These are phyloP conservation scores for Nigrograna mackinnonii DNA, from an alignment of 2,329 filamentous ascomycete species.

Conservation along the genomic window DNA sequence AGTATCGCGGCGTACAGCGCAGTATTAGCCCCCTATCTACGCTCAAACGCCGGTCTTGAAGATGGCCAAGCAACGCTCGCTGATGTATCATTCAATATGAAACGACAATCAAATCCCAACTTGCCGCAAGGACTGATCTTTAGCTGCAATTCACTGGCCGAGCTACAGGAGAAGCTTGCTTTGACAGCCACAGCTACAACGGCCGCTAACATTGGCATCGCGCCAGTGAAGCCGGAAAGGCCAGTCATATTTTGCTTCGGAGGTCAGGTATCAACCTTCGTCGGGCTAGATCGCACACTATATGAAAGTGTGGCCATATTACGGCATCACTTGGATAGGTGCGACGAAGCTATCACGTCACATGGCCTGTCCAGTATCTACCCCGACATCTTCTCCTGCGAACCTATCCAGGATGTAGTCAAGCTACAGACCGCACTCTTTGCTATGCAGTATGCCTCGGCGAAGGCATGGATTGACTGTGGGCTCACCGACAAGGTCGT, in stretches of 20 bases:
- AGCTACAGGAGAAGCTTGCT: slow-evolving; percentile 1
- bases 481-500: slow-evolving; percentile 9
- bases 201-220: not conserved
- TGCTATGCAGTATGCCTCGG: slow-evolving; percentile 23
- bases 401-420: slow-evolving; percentile 6
- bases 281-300: slow-evolving; percentile 7
- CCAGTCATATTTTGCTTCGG: slow-evolving; percentile 17
- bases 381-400: slow-evolving; percentile 12
- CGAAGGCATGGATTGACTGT: slow-evolving; percentile 19
- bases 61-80: not conserved
- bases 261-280: slow-evolving; percentile 13
- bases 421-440: slow-evolving; percentile 19
- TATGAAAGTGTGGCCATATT: slow-evolving; percentile 10
- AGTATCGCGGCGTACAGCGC: slow-evolving; percentile 5
- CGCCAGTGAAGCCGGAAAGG: slow-evolving; percentile 1
- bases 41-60: not conserved
- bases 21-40: not conserved
- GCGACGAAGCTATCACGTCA: slow-evolving; percentile 9
- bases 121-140: slow-evolving; percentile 2
- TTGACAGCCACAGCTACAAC: not conserved
- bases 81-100: slow-evolving; percentile 5
- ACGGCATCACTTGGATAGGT: slow-evolving; percentile 14
- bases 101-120: slow-evolving; percentile 1
- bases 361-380: slow-evolving; percentile 11
- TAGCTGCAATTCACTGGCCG: not conserved